phyloP scores from a whole-genome alignment of 2,329 filamentous ascomycete species.

The Trichophyton rubrum region DNA sequence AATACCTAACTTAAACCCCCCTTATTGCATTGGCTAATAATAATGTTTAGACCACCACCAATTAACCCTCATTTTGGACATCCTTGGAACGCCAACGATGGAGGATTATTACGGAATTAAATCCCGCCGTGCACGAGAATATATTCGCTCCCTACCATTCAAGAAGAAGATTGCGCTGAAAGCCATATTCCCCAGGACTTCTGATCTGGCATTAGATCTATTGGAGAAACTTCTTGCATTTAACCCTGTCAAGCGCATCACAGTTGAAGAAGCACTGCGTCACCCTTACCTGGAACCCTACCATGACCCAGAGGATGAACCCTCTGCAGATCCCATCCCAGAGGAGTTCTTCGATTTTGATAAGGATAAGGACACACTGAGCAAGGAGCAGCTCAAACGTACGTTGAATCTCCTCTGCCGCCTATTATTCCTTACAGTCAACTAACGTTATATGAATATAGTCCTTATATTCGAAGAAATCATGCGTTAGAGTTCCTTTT shows the following conservation, averaged over 20 bases:
- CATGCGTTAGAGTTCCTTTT: slow-evolving; percentile 47
- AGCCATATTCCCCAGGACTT: slow-evolving; percentile 96
- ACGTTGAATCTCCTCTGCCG: slow-evolving; percentile 19
- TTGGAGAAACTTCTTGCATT: slow-evolving; percentile 93
- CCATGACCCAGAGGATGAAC: slow-evolving; percentile 97
- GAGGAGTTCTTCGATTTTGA: slow-evolving; percentile 99
- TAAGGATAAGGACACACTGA: slow-evolving; percentile 97
- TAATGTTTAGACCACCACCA: slow-evolving; percentile 72
- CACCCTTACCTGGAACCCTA: slow-evolving; percentile 98
- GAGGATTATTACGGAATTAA: slow-evolving; percentile 99
- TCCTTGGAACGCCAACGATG: slow-evolving; percentile 96
- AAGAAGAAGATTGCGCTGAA: slow-evolving; percentile 99
- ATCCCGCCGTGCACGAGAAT: slow-evolving; percentile 89
- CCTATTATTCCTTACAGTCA: neutral
- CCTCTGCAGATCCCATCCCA: slow-evolving; percentile 87
- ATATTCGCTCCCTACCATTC: slow-evolving; percentile 94
- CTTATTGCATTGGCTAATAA: neutral
- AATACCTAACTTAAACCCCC: slow-evolving; percentile 7
- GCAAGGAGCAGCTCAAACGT: slow-evolving; percentile 96
- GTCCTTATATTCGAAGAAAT: slow-evolving; percentile 95
- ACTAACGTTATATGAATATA: slow-evolving; percentile 19
- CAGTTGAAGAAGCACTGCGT: slow-evolving; percentile 90
- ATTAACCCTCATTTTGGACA: slow-evolving; percentile 89
- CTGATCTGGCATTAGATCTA: slow-evolving; percentile 85
- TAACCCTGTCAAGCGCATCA: slow-evolving; percentile 97